Base-by-base conservation (phyloP, 805 yeast genomes). In the Tetrapisispora iriomotensis region DNA sequence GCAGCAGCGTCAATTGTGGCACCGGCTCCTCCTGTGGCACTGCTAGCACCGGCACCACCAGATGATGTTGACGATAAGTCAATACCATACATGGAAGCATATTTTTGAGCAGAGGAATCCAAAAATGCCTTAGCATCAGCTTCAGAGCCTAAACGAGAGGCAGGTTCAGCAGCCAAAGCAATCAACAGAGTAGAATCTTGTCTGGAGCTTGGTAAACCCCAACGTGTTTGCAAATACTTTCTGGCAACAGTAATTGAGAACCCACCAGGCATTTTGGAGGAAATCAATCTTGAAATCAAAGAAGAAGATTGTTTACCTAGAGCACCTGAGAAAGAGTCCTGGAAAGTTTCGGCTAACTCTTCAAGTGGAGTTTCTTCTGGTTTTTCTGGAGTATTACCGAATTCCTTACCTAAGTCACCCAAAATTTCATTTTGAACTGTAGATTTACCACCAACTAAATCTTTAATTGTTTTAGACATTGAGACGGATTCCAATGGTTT, bases 181-280 rank as follows among this genome's bases (percentile, higher is more conserved):
- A 77, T 56, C 52, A 92, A 71, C 57, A 92, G 71, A 28, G 81
- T 87, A 35, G 94, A 74, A 62, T 92, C 97, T 70, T 90, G 97
- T 71, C 97, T 81, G 53, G 96, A 96, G 34, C 83, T 46, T 49
- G 83, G 94, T 54, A 92, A 74, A 51, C 98, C 98, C 84, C 84
- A 92, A 64, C 90, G 78, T 33, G 88, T 60, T 68, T 83, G 88
- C 62, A 92, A 75, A 67, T 92, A 84, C 64, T 88, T 86, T 72
- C 96, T 82, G 38, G 95, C 94, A 48, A 75, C 70, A 45, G 96
- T 81, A 52, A 90, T 80, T 35, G 94, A 82, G 67, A 90, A 92
- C 17, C 99, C 99, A 74, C 99, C 99, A 39, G 99, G 97, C 97
- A 92, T 92, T 71, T 92, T 92, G 22, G 96, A 82, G 9, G 97